Conservation (phyloP, 345 rosid species). For the Raphanus sativus region DNA sequence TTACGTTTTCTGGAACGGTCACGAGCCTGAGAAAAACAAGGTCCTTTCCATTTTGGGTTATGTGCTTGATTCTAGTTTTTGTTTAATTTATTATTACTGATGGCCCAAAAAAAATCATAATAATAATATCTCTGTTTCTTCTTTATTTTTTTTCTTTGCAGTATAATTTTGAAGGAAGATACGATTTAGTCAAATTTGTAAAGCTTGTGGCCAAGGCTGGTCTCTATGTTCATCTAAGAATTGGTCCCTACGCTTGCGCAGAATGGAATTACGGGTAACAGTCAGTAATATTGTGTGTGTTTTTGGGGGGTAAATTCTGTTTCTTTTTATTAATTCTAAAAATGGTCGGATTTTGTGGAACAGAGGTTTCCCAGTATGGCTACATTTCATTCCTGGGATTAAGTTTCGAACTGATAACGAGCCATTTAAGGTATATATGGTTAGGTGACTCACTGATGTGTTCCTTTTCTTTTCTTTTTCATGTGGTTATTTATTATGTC, state of each 20-base stretch:
- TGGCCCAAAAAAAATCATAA: not conserved
- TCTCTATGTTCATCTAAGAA: constrained; percentile 85
- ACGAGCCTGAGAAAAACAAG: constrained; percentile 84
- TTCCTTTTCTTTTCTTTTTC: not conserved
- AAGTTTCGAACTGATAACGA: constrained; percentile 82
- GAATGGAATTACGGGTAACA: constrained; percentile 95
- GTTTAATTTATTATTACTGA: not conserved
- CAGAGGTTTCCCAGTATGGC: constrained; percentile 97
- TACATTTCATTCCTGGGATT: constrained; percentile 84
- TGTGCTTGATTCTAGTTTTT: not conserved
- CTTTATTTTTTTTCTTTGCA: constrained; percentile 27
- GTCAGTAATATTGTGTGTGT: not conserved
- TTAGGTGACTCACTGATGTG: not conserved
- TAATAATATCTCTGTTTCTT: not conserved
- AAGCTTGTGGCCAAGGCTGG: constrained; percentile 87
- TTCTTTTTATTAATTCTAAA: not conserved
- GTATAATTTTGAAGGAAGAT: constrained; percentile 90
- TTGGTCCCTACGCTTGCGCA: constrained; percentile 95
- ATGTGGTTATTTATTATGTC: not conserved
- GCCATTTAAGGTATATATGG: constrained; percentile 70
- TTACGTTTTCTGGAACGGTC: constrained; percentile 84
- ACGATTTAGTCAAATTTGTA: constrained; percentile 78
- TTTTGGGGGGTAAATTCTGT: not conserved
- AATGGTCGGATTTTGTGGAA: not conserved
- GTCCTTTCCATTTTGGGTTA: constrained; percentile 34